phyloP scores from a whole-genome alignment of 176 grass and related monocot species.

The Hordeum marinum region DNA sequence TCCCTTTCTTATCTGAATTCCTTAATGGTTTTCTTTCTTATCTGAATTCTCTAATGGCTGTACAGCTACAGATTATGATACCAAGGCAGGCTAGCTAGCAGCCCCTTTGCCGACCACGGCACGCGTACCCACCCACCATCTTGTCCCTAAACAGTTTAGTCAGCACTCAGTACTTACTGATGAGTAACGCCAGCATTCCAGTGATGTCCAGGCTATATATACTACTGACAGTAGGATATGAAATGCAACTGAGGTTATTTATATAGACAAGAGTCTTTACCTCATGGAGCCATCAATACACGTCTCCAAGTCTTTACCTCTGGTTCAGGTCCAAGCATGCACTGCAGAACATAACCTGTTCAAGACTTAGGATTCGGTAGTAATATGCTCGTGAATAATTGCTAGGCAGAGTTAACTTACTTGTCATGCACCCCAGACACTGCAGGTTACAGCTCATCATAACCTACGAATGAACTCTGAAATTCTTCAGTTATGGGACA shows the following conservation, averaged over 20 bases:
- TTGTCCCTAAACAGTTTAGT: background rate
- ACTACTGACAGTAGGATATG: background rate
- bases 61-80: constrained; percentile 18
- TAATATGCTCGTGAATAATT: background rate
- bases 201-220: background rate
- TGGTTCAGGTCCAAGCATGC: constrained; percentile 8
- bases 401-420: background rate
- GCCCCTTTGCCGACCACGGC: constrained; percentile 22
- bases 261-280: background rate
- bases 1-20: background rate
- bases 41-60: constrained; percentile 5
- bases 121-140: constrained; percentile 22
- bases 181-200: background rate
- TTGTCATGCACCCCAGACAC: background rate
- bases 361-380: background rate
- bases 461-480: background rate
- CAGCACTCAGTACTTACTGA: background rate
- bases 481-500: constrained; percentile 7
- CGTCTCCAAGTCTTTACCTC: background rate
- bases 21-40: background rate
- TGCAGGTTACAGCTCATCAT: constrained; percentile 3
- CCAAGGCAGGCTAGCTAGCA: background rate
- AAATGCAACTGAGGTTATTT: background rate
- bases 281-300: background rate
- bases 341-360: background rate